These are phyloP conservation scores for Penicillium sp. DNA, from an alignment of 2,329 filamentous ascomycete species.

Conservation along the genomic window DNA sequence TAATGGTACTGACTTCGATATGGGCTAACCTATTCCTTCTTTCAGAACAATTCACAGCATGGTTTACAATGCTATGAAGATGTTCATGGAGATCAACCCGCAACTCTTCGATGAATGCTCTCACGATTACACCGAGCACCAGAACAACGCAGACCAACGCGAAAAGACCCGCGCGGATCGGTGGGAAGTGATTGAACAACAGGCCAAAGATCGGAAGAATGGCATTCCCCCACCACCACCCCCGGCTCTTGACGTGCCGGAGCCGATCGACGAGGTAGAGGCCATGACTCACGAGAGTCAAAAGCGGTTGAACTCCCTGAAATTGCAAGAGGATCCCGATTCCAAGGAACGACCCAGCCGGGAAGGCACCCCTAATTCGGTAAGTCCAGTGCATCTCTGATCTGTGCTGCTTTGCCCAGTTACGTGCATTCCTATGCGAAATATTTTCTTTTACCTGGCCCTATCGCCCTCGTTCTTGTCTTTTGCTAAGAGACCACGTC, in stretches of 20 bases:
- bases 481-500: constrained; percentile 42
- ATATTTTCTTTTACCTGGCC: constrained; percentile 16
- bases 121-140: constrained; percentile 94
- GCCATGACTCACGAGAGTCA: constrained; percentile 76
- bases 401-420: constrained; percentile 22
- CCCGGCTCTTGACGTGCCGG: constrained; percentile 45
- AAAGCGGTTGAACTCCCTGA: constrained; percentile 82
- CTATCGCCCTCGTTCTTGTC: constrained; percentile 26
- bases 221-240: constrained; percentile 39
- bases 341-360: constrained; percentile 53
- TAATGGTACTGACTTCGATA: neutral
- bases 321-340: constrained; percentile 72
- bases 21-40: constrained; percentile 22
- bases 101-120: constrained; percentile 98
- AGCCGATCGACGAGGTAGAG: constrained; percentile 67
- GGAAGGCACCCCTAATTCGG: constrained; percentile 42
- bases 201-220: constrained; percentile 68
- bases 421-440: constrained; percentile 23
- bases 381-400: constrained; percentile 39
- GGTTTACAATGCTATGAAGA: constrained; percentile 99
- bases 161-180: constrained; percentile 78
- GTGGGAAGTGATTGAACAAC: constrained; percentile 82
- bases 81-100: constrained; percentile 99
- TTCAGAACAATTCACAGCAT: constrained; percentile 94
- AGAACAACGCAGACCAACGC: constrained; percentile 84